Base-by-base conservation (phyloP, 2,329 filamentous ascomycete species). In the Colletotrichum gigasporum region DNA sequence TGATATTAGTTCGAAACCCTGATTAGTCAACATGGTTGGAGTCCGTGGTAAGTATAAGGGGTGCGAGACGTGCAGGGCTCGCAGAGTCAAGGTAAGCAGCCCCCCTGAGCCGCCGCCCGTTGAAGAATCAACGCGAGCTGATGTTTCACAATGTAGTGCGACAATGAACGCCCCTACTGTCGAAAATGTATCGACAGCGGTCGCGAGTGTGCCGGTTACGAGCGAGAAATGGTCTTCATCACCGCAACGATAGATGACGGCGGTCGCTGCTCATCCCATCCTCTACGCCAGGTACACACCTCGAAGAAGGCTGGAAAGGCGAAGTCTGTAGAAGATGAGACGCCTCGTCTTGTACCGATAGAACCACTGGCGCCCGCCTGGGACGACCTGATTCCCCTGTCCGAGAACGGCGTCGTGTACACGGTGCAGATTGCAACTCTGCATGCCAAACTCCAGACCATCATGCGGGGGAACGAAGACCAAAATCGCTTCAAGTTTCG, bases 21-120 rank as follows among this genome's bases (percentile, higher is more conserved):
- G 34, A 28, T 47, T 30, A 35, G 41, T 67, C 71, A 79, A 59
- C 34, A 88, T 88, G 86, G 86, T 88, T 68, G 87, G 87, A 55
- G 86, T 89, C 62, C 82, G 86, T 35, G 87, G 87, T 53, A 89
- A 88, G 74, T 89, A 85, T 73, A 88, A 88, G 74, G 87, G 86
- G 35, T 89, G 87, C 75, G 86, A 88, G 74, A 89, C 87, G 24
- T 89, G 87, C 71, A 79, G 87, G 50, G 77, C 80, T 26, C 78
- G 87, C 53, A 81, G 87, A 73, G 87, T 89, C 65, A 87, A 87
- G 72, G 87, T 87, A 76, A 67, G 81, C 60, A 47, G 11, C 8
- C 68, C 32, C 41, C 32, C 26, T 24, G 35, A 53, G 14, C 26
- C 44, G n/a, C 9, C 22, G 35, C 34, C 53, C 53, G 45, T 45